A percentile compares a stretch with the other conserved stretches of the same genome.
Conservation (phyloP, 345 rosid genomes). For the Arabidopsis arenosa region DNA sequence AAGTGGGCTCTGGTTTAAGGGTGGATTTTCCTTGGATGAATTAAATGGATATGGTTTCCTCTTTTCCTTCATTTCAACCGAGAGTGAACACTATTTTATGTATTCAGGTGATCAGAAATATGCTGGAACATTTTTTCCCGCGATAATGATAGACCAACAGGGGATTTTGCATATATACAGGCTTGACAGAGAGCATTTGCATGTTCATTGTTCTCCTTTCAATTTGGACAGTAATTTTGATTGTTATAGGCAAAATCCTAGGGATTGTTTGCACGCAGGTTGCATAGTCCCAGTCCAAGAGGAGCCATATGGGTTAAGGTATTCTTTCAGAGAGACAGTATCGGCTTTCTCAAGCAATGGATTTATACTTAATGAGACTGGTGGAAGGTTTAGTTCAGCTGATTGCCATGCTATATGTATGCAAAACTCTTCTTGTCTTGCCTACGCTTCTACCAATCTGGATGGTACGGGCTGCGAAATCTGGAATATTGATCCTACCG, state of each 20-base stretch:
- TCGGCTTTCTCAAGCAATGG: conserved; percentile 17
- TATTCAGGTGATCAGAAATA: conserved; percentile 7
- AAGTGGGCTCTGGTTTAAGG: conserved; percentile 35
- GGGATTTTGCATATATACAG: conserved; percentile 24
- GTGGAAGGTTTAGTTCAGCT: conserved; percentile 29
- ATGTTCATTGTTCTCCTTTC: conserved; percentile 20
- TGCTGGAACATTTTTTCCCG: background rate
- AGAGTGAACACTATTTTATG: conserved; percentile 40
- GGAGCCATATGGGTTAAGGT: background rate
- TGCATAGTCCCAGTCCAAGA: background rate
- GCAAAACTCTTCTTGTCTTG: conserved; percentile 49
- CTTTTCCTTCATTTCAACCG: conserved; percentile 39
- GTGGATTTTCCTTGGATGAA: background rate
- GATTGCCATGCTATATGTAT: conserved; percentile 46
- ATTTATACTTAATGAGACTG: conserved; percentile 28
- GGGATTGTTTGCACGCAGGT: background rate
- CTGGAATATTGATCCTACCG: conserved; percentile 43
- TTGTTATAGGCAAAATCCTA: background rate
- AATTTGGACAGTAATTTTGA: background rate
- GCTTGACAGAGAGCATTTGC: background rate
- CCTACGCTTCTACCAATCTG: conserved; percentile 48
- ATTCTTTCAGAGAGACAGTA: conserved; percentile 6
- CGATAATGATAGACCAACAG: conserved; percentile 17
- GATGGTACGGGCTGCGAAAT: conserved; percentile 50
- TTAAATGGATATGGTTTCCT: background rate